A percentile compares a stretch with the other conserved stretches of the same genome.
These are phyloP conservation scores for Fusarium burgessii DNA, from an alignment of 2,329 filamentous ascomycete species.

Conservation along the genomic window DNA sequence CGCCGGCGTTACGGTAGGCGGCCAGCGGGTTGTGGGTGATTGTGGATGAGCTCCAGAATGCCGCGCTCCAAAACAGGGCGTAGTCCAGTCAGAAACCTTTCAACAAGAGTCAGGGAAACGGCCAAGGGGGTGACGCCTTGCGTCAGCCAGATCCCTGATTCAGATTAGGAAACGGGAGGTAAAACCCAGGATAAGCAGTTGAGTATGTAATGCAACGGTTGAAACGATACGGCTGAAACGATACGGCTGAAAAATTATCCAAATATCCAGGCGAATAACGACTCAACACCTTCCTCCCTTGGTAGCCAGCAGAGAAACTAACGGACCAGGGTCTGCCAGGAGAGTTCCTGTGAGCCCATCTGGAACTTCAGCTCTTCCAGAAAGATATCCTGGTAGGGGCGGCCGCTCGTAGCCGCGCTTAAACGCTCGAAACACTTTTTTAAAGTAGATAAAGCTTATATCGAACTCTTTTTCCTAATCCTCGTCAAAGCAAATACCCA, in stretches of 20 bases:
- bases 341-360: constrained; percentile 10
- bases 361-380: constrained; percentile 14
- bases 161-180: constrained; percentile 42
- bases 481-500: constrained; percentile 12
- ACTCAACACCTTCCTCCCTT: constrained; percentile 34
- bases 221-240: constrained; percentile 10
- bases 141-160: constrained; percentile 46
- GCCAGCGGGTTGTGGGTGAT: constrained; percentile 33
- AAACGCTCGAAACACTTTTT: constrained; percentile 31
- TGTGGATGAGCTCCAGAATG: constrained; percentile 40
- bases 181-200: constrained; percentile 24
- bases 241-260: constrained; percentile 10
- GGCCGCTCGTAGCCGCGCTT: constrained; percentile 30
- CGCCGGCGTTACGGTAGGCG: constrained; percentile 32
- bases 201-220: constrained; percentile 1
- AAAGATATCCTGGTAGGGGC: constrained; percentile 6
- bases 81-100: constrained; percentile 13
- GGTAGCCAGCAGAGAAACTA: constrained; percentile 21
- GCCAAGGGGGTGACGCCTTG: constrained; percentile 37
- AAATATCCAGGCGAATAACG: constrained; percentile 6
- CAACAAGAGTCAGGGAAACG: constrained; percentile 41
- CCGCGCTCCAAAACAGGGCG: constrained; percentile 32
- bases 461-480: constrained; percentile 13
- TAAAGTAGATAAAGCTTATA: constrained; percentile 12
- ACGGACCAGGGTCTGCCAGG: constrained; percentile 18